Evolutionary conservation across 2,329 filamentous ascomycete species (phyloP), one percentile per base, ranked within the genome.

Genomic region (Aspergillus sp.): DNA sequence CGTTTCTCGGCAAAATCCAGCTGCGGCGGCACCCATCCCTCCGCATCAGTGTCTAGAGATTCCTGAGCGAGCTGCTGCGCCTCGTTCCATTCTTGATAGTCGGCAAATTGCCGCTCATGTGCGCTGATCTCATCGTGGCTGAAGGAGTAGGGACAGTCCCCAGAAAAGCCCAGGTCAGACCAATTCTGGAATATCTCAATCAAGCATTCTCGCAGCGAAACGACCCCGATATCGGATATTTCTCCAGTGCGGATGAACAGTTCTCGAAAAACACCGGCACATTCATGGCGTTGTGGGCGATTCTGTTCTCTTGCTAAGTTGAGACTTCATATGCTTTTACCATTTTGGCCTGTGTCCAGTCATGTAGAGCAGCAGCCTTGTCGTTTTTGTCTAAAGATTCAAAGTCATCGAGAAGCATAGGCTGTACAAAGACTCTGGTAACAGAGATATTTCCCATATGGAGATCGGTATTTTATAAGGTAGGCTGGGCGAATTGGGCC

Each of bases 401-500:
- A 55, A 67, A 68, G 50, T 66, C 58, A 55, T 62, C 62, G 42
- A 68, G 67, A 10, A 70, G 57, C 25, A 64, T 48, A 2, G 58
- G 53, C 7, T 59, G 14, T 2, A 60, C 51, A 32, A 63, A 41
- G 0, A 59, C 65, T 43, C 47, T 45, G 1, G 25, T 32, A 21
- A 67, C 61, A 41, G 62, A 71, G 13, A 73, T 70, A 45, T 72
- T 72, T 21, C 67, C 68, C 63, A 70, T 63, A 21, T 64, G 57
- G 31, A 64, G 54, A 50, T 64, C 58, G 5, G 60, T 63, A 32
- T 63, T 57, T 56, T 52, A 62, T 32, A 65, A 19, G 13, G 59
- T 66, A 34, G 64, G 63, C 21, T 60, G 53, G 17, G 38, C 41
- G 14, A 25, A 43, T 43, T 54, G 31, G 19, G 29, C 29, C 2